Percentiles rank a stretch among this genome's conserved stretches.
These are phyloP conservation scores for Calcarisporium arbuscula DNA, from an alignment of 2,329 filamentous ascomycete species.

Conservation along the genomic window DNA sequence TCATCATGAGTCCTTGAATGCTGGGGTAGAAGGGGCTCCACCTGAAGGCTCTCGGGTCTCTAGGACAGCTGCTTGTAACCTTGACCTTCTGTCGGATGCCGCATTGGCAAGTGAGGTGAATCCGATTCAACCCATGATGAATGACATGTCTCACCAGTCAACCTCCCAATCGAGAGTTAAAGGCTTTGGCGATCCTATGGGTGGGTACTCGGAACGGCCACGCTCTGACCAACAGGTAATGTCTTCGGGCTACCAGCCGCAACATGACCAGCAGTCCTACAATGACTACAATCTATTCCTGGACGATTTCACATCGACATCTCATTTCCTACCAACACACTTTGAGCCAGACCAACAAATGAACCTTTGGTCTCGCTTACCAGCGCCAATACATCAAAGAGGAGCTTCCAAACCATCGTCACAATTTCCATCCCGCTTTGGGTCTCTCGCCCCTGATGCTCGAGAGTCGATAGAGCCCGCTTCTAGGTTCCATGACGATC, in stretches of 20 bases:
- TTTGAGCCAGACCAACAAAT: constrained; percentile 49
- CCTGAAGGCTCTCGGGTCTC: too few relatives aligned
- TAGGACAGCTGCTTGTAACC: constrained; percentile 45
- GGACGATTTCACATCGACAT: constrained; percentile 48
- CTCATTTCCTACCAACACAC: constrained; percentile 48
- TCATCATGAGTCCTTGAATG: constrained; percentile 32
- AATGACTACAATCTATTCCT: constrained; percentile 55
- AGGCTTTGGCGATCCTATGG: constrained; percentile 41
- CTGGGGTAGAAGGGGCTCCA: constrained; percentile 26
- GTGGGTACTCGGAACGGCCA: constrained; percentile 40
- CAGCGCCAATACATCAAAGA: constrained; percentile 30
- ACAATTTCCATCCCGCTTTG: constrained; percentile 48
- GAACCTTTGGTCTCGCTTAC: constrained; percentile 42
- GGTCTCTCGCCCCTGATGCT: constrained; percentile 47
- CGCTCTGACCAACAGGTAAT: constrained; percentile 39
- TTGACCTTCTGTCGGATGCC: constrained; percentile 54
- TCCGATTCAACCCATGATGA: constrained; percentile 44
- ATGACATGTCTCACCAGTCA: constrained; percentile 35
- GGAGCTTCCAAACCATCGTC: constrained; percentile 42
- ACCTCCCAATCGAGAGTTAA: constrained; percentile 38
- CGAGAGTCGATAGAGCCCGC: constrained; percentile 30
- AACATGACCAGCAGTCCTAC: constrained; percentile 29
- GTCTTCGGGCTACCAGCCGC: constrained; percentile 28
- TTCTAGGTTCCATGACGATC: constrained; percentile 22
- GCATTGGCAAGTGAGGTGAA: constrained; percentile 50